Base-by-base conservation (phyloP, 2,329 filamentous ascomycete species). In the Cytospora piceae region DNA sequence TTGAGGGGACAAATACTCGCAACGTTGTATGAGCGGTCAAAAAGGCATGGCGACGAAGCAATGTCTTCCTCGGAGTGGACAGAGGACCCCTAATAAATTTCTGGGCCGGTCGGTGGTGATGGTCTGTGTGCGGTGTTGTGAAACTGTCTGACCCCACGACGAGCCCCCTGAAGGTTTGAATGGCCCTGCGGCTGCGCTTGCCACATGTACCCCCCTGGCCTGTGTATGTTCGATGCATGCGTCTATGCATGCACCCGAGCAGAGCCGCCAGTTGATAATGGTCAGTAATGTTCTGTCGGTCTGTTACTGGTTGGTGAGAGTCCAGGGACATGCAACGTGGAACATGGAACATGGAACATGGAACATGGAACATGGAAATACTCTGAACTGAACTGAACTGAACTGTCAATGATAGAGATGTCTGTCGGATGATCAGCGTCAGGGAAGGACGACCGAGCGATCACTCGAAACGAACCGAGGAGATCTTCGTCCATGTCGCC, bases 131-230 rank as follows among this genome's bases (percentile, higher is more conserved):
- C 37, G 52, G 52, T n/a, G 37, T 62, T 31, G 37, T 62, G 60
- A 62, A 62, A 62, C 60, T 49, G 52, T 56, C 60, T 53, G 11
- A 62, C 52, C 12, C 52, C 4, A 56, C 37, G 39, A n/a, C 9
- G 37, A 56, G 52, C 52, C 60, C 60, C 60, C 60, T 56, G 52
- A 56, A n/a, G n/a, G n/a, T n/a, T 56, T 20, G 59, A n/a, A n/a
- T n/a, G 59, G 27, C 27, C 27, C 27, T 29, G 27, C 59, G 59
- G 59, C 49, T 61, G 58, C 17, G 49, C 49, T 61, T 42, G 59
- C 59, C 51, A 42, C 27, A 29, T 29, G 27, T 29, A n/a, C n/a
- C n/a, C n/a, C n/a, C n/a, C n/a, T n/a, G n/a, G n/a, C n/a, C n/a
- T n/a, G n/a, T n/a, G n/a, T n/a, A n/a, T n/a, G 27, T 29, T 3